Conservation (phyloP, 2,329 filamentous ascomycete species). For the Clathrospora elynae region DNA sequence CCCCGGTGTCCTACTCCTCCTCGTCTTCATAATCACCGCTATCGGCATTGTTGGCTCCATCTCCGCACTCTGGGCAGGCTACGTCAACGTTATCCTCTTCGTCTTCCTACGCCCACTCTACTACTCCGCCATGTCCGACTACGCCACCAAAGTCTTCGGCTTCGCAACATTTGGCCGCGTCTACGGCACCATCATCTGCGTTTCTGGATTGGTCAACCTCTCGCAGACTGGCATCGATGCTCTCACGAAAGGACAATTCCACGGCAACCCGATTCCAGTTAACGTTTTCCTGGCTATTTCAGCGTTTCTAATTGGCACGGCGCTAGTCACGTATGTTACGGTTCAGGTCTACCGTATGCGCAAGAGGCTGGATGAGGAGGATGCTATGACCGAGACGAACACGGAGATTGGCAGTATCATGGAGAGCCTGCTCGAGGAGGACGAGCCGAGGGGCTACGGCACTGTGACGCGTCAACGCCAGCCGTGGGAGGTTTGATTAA, state of each 20-base stretch:
- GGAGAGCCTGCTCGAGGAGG: conserved; percentile 45
- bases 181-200: conserved; percentile 84
- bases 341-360: conserved; percentile 40
- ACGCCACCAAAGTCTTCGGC: conserved; percentile 87
- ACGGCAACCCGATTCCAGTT: conserved; percentile 74
- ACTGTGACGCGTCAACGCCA: conserved; percentile 26
- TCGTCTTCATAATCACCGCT: conserved; percentile 70
- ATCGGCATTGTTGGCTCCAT: conserved; percentile 79
- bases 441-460: conserved; percentile 39
- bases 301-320: conserved; percentile 66
- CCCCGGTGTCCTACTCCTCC: conserved; percentile 67
- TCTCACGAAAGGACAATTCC: conserved; percentile 72
- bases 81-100: conserved; percentile 76
- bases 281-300: conserved; percentile 68
- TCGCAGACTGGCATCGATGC: conserved; percentile 78
- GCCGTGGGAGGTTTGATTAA: conserved; percentile 17
- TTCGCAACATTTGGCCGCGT: conserved; percentile 89
- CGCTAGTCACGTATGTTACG: conserved; percentile 58
- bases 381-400: conserved; percentile 66
- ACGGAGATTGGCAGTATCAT: conserved; percentile 69
- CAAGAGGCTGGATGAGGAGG: conserved; percentile 42
- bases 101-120: conserved; percentile 85
- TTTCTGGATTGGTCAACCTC: conserved; percentile 82
- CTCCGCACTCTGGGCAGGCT: conserved; percentile 70
- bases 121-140: conserved; percentile 88